Base-by-base conservation (phyloP, 805 yeast genomes). In the Vanderwaltozyma polyspora region DNA sequence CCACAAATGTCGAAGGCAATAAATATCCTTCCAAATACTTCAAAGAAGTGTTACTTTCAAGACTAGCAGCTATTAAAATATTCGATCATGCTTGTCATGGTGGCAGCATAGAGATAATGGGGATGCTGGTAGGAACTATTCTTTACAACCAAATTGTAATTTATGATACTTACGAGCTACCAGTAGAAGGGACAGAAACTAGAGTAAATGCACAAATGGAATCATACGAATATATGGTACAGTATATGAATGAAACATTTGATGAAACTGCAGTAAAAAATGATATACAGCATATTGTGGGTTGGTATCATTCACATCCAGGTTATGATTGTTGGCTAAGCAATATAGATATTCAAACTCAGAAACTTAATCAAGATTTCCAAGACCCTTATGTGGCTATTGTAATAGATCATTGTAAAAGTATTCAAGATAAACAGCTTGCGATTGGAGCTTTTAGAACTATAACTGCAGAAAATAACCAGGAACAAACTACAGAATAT, bases 271-370 rank as follows among this genome's bases (percentile, higher is more conserved):
- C n/a, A n/a, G 67, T 28, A 55, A 72, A 49, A 57, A 62, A 18
- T 61, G 73, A 72, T 1, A 56, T 71, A n/a, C 28, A 24, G 6
- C 71, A 81, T 45, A 80, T 89, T 16, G 83, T 91, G 12, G 98
- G 98, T 8, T 89, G 98, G 98, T 89, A 91, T 59, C 98, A 89
- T 57, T 85, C 97, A 68, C 98, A 89, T 57, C 98, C 98, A 0
- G 95, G 95, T 0, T 89, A 86, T 56, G 96, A 95, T 13, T 87
- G 96, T 55, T 89, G 96, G 95, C 59, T 89, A 29, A 78, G 91
- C 35, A 93, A 91, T 4, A 85, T 89, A 26, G 97, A 89, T 58
- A 94, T 91, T 23, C 77, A 82, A 29, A 89, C 97, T 0, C 97
- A 89, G 53, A 52, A 63, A 16, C 67, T 85, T 51, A 85, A 87